A percentile compares a stretch with the other conserved stretches of the same genome.
phyloP scores from a whole-genome alignment of 2,329 filamentous ascomycete species.

The Fusarium floridanum region DNA sequence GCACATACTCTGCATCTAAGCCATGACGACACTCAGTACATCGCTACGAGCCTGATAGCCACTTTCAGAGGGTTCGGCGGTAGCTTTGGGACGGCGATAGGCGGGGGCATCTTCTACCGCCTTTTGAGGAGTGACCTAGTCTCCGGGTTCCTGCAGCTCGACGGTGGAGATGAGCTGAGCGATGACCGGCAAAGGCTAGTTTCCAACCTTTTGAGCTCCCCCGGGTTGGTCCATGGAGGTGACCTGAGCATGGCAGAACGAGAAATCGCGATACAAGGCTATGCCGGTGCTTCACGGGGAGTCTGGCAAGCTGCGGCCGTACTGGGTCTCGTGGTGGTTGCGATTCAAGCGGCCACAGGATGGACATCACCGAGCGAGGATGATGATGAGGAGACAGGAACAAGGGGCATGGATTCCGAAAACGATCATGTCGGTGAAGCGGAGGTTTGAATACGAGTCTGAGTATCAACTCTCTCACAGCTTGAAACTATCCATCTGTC shows the following conservation, averaged over 20 bases:
- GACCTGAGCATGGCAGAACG: conserved; percentile 57
- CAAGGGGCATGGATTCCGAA: conserved; percentile 43
- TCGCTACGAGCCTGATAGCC: conserved; percentile 80
- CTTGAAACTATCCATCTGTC: not conserved
- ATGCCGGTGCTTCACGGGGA: conserved; percentile 59
- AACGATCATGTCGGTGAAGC: conserved; percentile 51
- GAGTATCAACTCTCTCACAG: not conserved
- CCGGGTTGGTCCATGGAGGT: conserved; percentile 61
- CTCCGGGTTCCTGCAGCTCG: conserved; percentile 66
- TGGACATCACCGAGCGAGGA: conserved; percentile 59
- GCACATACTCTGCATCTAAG: conserved; percentile 84
- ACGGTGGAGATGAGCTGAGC: conserved; percentile 52
- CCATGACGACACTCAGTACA: conserved; percentile 74
- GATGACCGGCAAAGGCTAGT: conserved; percentile 57
- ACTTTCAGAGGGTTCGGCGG: conserved; percentile 88
- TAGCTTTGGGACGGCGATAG: conserved; percentile 83
- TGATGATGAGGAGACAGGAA: conserved; percentile 48
- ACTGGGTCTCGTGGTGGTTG: conserved; percentile 58
- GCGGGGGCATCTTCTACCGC: conserved; percentile 80
- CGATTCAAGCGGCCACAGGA: conserved; percentile 64
- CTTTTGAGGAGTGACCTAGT: conserved; percentile 68
- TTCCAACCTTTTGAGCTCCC: conserved; percentile 63
- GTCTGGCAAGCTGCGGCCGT: conserved; percentile 63
- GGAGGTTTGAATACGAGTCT: conserved; percentile 1
- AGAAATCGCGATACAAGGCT: conserved; percentile 61